Evolutionary conservation across 768 basidiomycete species (phyloP).

Genomic region (Fomitopsis serialis): DNA sequence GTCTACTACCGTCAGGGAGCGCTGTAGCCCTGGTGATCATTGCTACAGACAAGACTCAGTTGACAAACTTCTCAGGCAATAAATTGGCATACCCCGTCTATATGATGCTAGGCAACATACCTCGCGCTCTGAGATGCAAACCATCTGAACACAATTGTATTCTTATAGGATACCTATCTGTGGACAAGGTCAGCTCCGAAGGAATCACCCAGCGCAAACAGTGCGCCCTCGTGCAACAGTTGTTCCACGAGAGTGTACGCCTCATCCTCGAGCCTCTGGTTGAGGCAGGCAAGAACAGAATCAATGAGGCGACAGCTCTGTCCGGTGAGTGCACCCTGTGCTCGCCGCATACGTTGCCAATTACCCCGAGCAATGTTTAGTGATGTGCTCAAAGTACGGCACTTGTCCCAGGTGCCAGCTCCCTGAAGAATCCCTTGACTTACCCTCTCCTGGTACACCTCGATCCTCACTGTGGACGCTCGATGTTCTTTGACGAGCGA

Average conservation of each 20-base stretch:
- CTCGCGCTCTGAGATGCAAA: slow-evolving; percentile 15
- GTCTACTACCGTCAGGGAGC: slow-evolving; percentile 17
- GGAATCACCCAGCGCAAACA: slow-evolving; percentile 19
- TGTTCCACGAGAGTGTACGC: slow-evolving; percentile 21
- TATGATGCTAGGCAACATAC: slow-evolving; percentile 27
- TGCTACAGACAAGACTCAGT: slow-evolving; percentile 26
- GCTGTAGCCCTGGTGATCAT: slow-evolving; percentile 25
- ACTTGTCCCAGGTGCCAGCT: slow-evolving; percentile 18
- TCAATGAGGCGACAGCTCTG: slow-evolving; percentile 18
- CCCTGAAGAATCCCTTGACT: too few relatives aligned
- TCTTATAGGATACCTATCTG: slow-evolving; percentile 27
- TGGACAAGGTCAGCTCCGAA: too few relatives aligned
- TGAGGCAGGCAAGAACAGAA: slow-evolving; percentile 15
- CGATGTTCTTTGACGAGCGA: too few relatives aligned
- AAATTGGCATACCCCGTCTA: slow-evolving; percentile 30
- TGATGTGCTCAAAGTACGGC: slow-evolving; percentile 12
- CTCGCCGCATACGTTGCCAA: too few relatives aligned
- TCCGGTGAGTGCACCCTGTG: slow-evolving; percentile 18
- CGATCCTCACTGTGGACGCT: too few relatives aligned
- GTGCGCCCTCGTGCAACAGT: slow-evolving; percentile 11
- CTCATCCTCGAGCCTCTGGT: slow-evolving; percentile 15
- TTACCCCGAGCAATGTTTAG: slow-evolving; percentile 24
- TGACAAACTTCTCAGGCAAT: slow-evolving; percentile 19
- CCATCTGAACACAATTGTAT: slow-evolving; percentile 12
- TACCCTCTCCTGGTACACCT: too few relatives aligned